These are phyloP conservation scores for Colletotrichum musae DNA, from an alignment of 2,329 filamentous ascomycete species.

Conservation along the genomic window DNA sequence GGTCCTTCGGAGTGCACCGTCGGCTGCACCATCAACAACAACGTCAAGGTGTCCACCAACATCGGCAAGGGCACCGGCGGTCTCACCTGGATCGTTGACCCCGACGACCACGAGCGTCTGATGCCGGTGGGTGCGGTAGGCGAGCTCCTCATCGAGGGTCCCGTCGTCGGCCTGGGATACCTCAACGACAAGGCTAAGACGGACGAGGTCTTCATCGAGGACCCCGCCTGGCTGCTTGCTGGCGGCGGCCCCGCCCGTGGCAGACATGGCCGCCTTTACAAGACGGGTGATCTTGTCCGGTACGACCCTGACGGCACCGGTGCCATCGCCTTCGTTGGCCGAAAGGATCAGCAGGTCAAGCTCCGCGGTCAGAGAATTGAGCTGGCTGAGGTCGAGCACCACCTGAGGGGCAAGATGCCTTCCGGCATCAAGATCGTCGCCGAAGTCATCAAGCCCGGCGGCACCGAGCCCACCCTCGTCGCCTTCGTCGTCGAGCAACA, in stretches of 20 bases:
- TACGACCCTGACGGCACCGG: slow-evolving; percentile 69
- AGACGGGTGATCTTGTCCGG: slow-evolving; percentile 71
- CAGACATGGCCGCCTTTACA: slow-evolving; percentile 65
- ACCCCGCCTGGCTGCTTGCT: slow-evolving; percentile 66
- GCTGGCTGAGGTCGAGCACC: slow-evolving; percentile 67
- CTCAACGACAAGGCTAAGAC: slow-evolving; percentile 72
- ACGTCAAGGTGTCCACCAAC: slow-evolving; percentile 57
- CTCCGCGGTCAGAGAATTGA: slow-evolving; percentile 76
- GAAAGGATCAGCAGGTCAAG: slow-evolving; percentile 79
- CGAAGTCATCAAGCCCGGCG: slow-evolving; percentile 64
- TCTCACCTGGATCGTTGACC: slow-evolving; percentile 66
- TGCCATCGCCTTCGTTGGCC: slow-evolving; percentile 70
- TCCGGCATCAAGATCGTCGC: slow-evolving; percentile 59
- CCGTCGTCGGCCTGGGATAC: slow-evolving; percentile 75
- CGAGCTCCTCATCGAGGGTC: slow-evolving; percentile 69
- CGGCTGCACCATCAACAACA: slow-evolving; percentile 64
- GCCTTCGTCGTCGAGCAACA: slow-evolving; percentile 58
- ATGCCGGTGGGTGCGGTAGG: slow-evolving; percentile 65
- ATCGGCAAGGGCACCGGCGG: slow-evolving; percentile 65
- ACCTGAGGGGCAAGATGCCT: slow-evolving; percentile 62
- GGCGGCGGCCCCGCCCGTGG: slow-evolving; percentile 58
- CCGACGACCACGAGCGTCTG: slow-evolving; percentile 61
- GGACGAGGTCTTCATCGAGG: slow-evolving; percentile 68
- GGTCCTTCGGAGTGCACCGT: slow-evolving; percentile 70
- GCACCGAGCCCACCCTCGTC: slow-evolving; percentile 61